phyloP scores from a whole-genome alignment of 768 basidiomycete genomes.

The Omphalotus guepiniiformis region DNA sequence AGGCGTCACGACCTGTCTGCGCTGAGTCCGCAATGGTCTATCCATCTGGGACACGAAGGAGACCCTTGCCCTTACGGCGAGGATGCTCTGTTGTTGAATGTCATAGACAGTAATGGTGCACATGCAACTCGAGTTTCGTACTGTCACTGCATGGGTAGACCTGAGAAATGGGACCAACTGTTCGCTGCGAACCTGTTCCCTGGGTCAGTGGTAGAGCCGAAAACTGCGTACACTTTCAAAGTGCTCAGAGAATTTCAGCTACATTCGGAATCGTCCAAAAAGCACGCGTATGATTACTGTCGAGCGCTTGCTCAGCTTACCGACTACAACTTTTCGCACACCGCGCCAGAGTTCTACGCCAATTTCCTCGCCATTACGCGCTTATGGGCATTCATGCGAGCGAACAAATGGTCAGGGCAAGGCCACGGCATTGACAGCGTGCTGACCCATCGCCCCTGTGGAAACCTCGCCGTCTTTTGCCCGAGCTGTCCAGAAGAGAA shows the following conservation, averaged over 20 bases:
- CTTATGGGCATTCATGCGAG: conserved; percentile 20
- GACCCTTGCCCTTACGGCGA: neutral
- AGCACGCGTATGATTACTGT: conserved; percentile 12
- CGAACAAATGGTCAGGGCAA: conserved; percentile 18
- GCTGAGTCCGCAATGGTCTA: neutral
- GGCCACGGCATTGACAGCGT: conserved; percentile 15
- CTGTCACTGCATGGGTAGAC: conserved; percentile 6
- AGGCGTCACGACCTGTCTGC: neutral
- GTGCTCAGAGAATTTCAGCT: conserved; percentile 13
- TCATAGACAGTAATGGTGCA: conserved; percentile 9
- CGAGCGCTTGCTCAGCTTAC: conserved; percentile 10
- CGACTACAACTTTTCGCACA: conserved; percentile 5
- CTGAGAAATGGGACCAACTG: conserved; percentile 8
- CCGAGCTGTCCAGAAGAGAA: conserved; percentile 24
- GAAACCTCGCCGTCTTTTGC: conserved; percentile 18
- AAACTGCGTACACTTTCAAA: conserved; percentile 14
- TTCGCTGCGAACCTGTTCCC: conserved; percentile 10
- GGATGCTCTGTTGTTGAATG: neutral
- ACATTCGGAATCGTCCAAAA: conserved; percentile 13
- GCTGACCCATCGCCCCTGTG: conserved; percentile 8
- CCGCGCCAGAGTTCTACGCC: conserved; percentile 14
- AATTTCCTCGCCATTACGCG: conserved; percentile 18
- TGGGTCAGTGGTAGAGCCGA: conserved; percentile 6
- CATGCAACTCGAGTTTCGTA: conserved; percentile 1
- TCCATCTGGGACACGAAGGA: neutral